Evolutionary conservation across 371 early-diverging fungal genomes (phyloP).

Genomic region (Rhizopus arrhizus): DNA sequence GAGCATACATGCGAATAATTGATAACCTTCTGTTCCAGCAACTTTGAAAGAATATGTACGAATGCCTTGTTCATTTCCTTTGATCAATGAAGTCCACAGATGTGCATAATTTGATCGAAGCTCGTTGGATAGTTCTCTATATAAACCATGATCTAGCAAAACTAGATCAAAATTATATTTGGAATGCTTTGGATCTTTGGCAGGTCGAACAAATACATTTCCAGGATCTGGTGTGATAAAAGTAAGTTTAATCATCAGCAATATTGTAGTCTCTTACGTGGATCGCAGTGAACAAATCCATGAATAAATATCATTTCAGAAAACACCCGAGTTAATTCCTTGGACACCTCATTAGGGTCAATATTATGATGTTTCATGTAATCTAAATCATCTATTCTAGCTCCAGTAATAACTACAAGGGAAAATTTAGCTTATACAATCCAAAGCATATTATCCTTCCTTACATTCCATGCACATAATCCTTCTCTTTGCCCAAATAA

Average conservation of each 20-base stretch:
- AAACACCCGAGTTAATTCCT: constrained; percentile 74
- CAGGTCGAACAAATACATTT: constrained; percentile 71
- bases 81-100: constrained; percentile 84
- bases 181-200: constrained; percentile 40
- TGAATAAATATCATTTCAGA: constrained; percentile 92
- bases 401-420: constrained; percentile 65
- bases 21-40: constrained; percentile 74
- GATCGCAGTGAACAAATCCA: constrained; percentile 84
- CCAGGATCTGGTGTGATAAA: constrained; percentile 58
- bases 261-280: constrained; percentile 45
- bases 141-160: constrained; percentile 93
- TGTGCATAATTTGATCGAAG: constrained; percentile 85
- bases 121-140: constrained; percentile 70
- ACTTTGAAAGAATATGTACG: constrained; percentile 56
- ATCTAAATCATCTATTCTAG: constrained; percentile 75
- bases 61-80: constrained; percentile 75
- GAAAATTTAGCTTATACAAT: no score
- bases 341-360: constrained; percentile 73
- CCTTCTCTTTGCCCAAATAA: constrained; percentile 67
- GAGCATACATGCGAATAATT: constrained; percentile 82
- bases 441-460: constrained; percentile 3
- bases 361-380: constrained; percentile 73
- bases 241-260: background rate
- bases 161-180: constrained; percentile 85
- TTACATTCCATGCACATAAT: constrained; percentile 82